Base-by-base conservation (phyloP, 345 rosid species). In the Durio zibethinus region DNA sequence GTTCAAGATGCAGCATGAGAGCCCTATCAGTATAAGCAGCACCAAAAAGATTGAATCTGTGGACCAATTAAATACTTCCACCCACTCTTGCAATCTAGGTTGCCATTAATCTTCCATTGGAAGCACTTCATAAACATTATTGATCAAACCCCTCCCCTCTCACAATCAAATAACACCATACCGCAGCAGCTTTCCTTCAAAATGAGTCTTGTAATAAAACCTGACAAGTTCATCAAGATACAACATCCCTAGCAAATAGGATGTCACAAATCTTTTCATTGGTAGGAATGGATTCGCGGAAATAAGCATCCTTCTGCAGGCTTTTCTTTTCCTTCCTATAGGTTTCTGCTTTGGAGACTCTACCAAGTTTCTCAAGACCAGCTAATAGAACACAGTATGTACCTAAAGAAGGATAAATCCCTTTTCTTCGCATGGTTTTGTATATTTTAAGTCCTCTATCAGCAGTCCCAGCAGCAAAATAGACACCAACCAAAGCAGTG, bases 191-290 rank as follows among this genome's bases (percentile, higher is more conserved):
- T 23, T 45, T 72, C 64, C 23, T 14, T 56, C 5, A 50, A 74
- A 47, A 21, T 3, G 38, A 43, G 36, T 73, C 57, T 29, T 50
- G 52, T 42, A 54, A 81, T 11, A 14, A 42, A 42, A 40, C 72
- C 35, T 50, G 42, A 54, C 54, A 11, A 69, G 38, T 33, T 15
- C 15, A 20, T 81, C 79, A 79, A 66, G 79, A 40, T 2, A 78
- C 66, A 66, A 77, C 33, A 71, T 83, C 79, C 63, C 66, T 72
- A 69, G 86, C 89, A 86, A 86, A 93, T 27, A 93, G 85, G 74
- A 91, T 88, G 76, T 94, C 91, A 79, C 98, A 92, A n/a, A 94
- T 84, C 75, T 79, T 88, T 76, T 89, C 89, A 60, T 86, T 87
- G 33, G 67, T 18, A 7, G 83, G 47, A 40, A 83, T 78, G 38